A percentile compares a stretch with the other conserved stretches of the same genome.
These are phyloP conservation scores for Luffa aegyptiaca DNA, from an alignment of 306 rosid species.

Conservation along the genomic window DNA sequence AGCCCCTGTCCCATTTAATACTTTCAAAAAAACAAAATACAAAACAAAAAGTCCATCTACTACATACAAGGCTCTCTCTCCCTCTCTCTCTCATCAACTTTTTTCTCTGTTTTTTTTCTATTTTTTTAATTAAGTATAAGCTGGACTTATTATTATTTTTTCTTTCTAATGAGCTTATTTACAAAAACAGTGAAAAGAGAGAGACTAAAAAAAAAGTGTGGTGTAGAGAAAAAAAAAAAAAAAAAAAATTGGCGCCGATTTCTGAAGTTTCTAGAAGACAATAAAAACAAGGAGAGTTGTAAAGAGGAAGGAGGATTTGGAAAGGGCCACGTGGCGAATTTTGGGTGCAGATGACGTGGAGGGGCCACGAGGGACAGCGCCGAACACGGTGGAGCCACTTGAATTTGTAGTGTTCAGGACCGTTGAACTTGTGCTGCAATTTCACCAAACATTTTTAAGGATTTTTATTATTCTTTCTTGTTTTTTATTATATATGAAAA, in stretches of 20 bases:
- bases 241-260: not conserved
- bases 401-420: conserved; percentile 11
- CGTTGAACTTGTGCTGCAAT: conserved; percentile 9
- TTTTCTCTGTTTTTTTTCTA: no score
- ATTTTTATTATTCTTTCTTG: no score
- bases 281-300: not conserved
- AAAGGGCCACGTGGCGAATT: not conserved
- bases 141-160: no score
- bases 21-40: no score
- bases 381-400: conserved; percentile 11
- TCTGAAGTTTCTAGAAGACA: not conserved
- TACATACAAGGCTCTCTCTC: no score
- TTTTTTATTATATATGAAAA: no score
- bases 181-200: not conserved
- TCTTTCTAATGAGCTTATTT: not conserved
- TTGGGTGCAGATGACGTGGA: not conserved
- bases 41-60: no score
- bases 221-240: not conserved
- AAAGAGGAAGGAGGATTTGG: not conserved
- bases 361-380: conserved; percentile 9
- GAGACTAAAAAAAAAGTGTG: not conserved
- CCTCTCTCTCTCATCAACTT: no score
- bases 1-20: no score
- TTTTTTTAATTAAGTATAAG: no score
- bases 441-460: not conserved